A percentile compares a stretch with the other conserved stretches of the same genome.
phyloP scores from a whole-genome alignment of 2,329 filamentous ascomycete genomes.

The Fusarium sp. region DNA sequence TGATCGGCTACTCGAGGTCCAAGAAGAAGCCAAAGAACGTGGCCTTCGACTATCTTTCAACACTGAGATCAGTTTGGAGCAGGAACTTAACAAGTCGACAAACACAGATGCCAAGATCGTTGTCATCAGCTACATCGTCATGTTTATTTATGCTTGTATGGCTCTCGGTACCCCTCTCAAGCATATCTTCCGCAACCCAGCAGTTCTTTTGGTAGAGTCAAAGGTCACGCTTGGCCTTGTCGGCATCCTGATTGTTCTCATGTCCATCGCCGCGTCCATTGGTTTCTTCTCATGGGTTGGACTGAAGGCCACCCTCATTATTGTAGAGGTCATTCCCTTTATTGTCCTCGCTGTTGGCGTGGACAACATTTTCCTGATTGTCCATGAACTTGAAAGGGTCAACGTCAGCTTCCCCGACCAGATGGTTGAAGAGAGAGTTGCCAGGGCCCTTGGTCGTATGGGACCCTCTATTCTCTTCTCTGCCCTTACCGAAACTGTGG shows the following conservation, averaged over 20 bases:
- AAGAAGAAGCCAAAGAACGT: constrained; percentile 80
- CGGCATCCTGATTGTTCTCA: constrained; percentile 93
- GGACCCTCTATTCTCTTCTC: constrained; percentile 96
- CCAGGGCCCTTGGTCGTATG: constrained; percentile 92
- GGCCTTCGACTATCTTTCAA: constrained; percentile 93
- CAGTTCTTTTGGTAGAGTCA: constrained; percentile 89
- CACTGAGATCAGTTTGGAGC: constrained; percentile 92
- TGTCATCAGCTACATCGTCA: constrained; percentile 95
- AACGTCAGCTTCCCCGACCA: constrained; percentile 93
- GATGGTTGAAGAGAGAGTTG: constrained; percentile 85
- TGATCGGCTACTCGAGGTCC: constrained; percentile 78
- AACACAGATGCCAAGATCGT: constrained; percentile 99
- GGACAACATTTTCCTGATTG: constrained; percentile 98
- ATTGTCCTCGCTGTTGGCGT: constrained; percentile 96
- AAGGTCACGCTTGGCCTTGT: constrained; percentile 97
- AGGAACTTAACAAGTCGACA: constrained; percentile 97
- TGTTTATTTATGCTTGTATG: constrained; percentile 97
- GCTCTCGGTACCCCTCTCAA: constrained; percentile 87
- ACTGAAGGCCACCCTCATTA: constrained; percentile 95
- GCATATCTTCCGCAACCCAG: constrained; percentile 83
- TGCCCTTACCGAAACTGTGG: constrained; percentile 92
- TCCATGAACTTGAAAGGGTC: constrained; percentile 96
- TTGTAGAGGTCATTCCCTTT: constrained; percentile 98
- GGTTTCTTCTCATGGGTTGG: constrained; percentile 93
- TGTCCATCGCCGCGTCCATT: constrained; percentile 96